These are phyloP conservation scores for Aspergillus nomiae DNA, from an alignment of 2,329 filamentous ascomycete species.

Conservation along the genomic window DNA sequence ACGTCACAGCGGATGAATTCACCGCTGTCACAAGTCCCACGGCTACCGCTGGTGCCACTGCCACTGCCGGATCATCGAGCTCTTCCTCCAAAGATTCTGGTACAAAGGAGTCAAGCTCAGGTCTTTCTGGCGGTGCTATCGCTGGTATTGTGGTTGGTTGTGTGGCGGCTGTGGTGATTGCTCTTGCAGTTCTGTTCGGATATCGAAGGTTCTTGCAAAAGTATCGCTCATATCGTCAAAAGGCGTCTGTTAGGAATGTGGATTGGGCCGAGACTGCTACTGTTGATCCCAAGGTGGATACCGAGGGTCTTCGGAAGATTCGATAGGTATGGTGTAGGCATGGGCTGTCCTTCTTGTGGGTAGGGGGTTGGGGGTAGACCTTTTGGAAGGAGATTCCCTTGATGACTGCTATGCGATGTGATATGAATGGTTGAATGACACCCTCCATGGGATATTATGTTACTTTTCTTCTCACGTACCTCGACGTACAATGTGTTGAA, in stretches of 20 bases:
- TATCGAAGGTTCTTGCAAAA: constrained; percentile 18
- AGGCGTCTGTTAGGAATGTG: constrained; percentile 16
- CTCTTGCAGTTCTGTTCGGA: constrained; percentile 20
- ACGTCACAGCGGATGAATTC: constrained; percentile 43
- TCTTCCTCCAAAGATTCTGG: constrained; percentile 22
- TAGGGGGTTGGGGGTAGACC: neutral
- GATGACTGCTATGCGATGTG: neutral
- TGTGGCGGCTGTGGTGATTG: constrained; percentile 23
- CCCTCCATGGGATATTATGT: neutral
- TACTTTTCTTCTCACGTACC: neutral
- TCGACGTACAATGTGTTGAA: neutral
- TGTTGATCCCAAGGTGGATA: constrained; percentile 4
- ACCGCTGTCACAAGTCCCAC: constrained; percentile 17
- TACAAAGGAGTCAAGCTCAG: constrained; percentile 21
- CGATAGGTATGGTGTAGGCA: neutral
- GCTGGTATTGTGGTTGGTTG: constrained; percentile 44
- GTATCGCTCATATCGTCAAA: constrained; percentile 14
- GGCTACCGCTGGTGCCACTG: neutral
- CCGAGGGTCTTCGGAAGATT: constrained; percentile 8
- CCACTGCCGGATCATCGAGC: constrained; percentile 18
- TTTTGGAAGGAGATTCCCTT: neutral
- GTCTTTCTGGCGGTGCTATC: constrained; percentile 45
- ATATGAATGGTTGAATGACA: neutral
- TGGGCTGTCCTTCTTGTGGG: neutral
- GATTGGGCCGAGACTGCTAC: constrained; percentile 12